These are phyloP conservation scores for Paraconiothyrium brasiliense DNA, from an alignment of 2,329 filamentous ascomycete species.

Conservation along the genomic window DNA sequence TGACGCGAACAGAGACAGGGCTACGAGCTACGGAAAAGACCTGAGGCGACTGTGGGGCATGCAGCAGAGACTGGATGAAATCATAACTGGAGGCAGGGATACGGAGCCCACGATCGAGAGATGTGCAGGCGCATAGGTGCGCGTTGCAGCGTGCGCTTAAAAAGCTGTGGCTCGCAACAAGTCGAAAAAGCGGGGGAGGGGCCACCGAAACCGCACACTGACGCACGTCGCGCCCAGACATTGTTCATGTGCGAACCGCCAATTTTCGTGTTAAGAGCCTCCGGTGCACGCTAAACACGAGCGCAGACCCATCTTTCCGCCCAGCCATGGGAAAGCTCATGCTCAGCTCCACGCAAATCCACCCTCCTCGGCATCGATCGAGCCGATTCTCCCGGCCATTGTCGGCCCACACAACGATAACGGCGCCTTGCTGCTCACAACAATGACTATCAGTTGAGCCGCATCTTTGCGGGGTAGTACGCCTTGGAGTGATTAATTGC, in stretches of 20 bases:
- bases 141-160: constrained; percentile 10
- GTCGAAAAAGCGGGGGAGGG: constrained; percentile 21
- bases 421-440: not conserved
- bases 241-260: constrained; percentile 20
- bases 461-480: constrained; percentile 8
- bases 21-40: constrained; percentile 10
- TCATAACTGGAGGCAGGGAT: constrained; percentile 18
- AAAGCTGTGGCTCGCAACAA: constrained; percentile 10
- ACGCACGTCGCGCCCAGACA: constrained; percentile 10
- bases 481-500: not conserved
- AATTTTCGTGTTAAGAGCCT: constrained; percentile 19
- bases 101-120: constrained; percentile 6
- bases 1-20: constrained; percentile 6
- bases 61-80: constrained; percentile 14
- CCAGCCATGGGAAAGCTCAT: not conserved
- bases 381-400: constrained; percentile 12
- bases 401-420: constrained; percentile 13
- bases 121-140: constrained; percentile 6
- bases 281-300: constrained; percentile 12
- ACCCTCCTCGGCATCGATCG: constrained; percentile 11
- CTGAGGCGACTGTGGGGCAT: constrained; percentile 8
- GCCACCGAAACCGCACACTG: not conserved
- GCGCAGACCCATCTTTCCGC: constrained; percentile 10
- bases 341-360: constrained; percentile 2
- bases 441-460: not conserved